Base-by-base conservation (phyloP, 1,284 basidiomycete species). In the Naganishia sp. region DNA sequence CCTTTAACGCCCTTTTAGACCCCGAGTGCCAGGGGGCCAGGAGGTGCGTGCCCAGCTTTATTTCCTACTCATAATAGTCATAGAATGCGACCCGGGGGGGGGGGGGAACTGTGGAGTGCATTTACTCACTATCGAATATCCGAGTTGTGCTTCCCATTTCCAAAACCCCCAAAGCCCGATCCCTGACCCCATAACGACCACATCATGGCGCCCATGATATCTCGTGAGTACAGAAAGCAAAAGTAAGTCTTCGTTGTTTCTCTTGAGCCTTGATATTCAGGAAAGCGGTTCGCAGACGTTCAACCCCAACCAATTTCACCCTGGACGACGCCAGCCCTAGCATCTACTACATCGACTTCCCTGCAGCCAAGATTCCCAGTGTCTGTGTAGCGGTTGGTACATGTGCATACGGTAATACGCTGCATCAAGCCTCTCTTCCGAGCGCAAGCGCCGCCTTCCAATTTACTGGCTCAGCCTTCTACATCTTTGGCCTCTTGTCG, bases 291-390 rank as follows among this genome's bases (percentile, higher is more conserved):
- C 9, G 7, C 21, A 61, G 58, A 23, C 58, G 58, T n/a, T 28
- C 58, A 3, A 15, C 47, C 5, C 32, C 7, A 4, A 61, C 58
- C 23, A 61, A 61, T 25, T 43, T 18, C 51, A 63, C 61, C 32
- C 32, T 63, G 25, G 61, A 63, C 18, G 61, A 63, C 41, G 42
- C 50, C 11, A 18, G 51, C n/a, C 6, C 50, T 13, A 15, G 15
- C 21, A 63, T 63, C 49, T 53, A 53, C 61, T 63, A 63, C 41
- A 53, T 54, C 42, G 61, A 63, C 42, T 63, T 63, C 18, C 61
- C 61, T 13, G 28, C 39, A 0, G 52, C 42, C 7, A 28, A 45
- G 13, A 42, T 63, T 2, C 43, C 50, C 10, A 18, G n/a, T 21
- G 43, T 25, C 18, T 53, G 52, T 35, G 28, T 51, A 10, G n/a